Conservation (phyloP, 306 rosid species). For the Vicia faba region DNA sequence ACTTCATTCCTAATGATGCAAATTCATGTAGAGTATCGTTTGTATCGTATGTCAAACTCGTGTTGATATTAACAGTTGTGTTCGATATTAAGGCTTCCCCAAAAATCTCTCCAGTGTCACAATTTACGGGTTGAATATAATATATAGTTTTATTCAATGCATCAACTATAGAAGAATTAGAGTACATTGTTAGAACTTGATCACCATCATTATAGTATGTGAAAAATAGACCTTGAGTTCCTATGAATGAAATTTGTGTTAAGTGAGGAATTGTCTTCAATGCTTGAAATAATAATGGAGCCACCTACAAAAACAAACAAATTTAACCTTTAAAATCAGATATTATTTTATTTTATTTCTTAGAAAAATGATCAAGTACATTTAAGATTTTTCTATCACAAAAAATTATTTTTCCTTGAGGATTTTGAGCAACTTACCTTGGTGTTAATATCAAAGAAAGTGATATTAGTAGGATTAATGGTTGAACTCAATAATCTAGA, state of each 20-base stretch:
- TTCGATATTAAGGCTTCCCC: slow-evolving; percentile 39
- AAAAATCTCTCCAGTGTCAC: slow-evolving; percentile 44
- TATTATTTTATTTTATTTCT: background rate
- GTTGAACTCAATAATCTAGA: slow-evolving; percentile 31
- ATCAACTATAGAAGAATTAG: slow-evolving; percentile 45
- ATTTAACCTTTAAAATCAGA: background rate
- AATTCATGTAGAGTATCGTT: slow-evolving; percentile 31
- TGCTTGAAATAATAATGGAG: slow-evolving; percentile 56
- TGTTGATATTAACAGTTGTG: slow-evolving; percentile 22
- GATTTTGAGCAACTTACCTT: slow-evolving; percentile 29
- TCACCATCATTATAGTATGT: slow-evolving; percentile 44
- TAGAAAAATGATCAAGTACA: background rate
- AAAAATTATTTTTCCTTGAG: background rate
- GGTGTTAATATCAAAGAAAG: slow-evolving; percentile 34
- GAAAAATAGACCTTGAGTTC: slow-evolving; percentile 53
- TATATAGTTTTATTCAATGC: slow-evolving; percentile 15
- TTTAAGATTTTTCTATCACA: background rate
- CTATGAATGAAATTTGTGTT: slow-evolving; percentile 53
- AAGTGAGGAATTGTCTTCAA: slow-evolving; percentile 48
- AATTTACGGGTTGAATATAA: slow-evolving; percentile 46
- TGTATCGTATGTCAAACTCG: slow-evolving; percentile 39
- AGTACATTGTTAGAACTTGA: slow-evolving; percentile 49
- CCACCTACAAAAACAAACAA: slow-evolving; percentile 42
- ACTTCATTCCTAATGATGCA: slow-evolving; percentile 46
- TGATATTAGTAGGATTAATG: slow-evolving; percentile 13